Evolutionary conservation across 2,329 filamentous ascomycete genomes (phyloP).

Genomic region (Diaporthe sp.): DNA sequence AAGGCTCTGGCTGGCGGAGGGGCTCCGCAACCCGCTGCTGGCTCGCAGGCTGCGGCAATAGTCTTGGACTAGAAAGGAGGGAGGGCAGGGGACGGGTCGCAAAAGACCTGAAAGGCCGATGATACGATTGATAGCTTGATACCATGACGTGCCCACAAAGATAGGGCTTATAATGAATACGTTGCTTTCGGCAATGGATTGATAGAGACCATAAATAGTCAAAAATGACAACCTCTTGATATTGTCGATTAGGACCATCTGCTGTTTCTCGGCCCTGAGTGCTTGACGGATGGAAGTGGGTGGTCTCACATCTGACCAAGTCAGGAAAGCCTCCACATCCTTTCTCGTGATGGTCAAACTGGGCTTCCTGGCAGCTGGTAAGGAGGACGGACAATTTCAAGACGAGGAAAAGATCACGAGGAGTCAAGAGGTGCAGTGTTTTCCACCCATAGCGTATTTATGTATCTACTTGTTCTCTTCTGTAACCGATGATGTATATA

Average conservation of each 20-base stretch:
- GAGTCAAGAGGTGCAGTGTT: not conserved
- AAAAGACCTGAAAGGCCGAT: not conserved
- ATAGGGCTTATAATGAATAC: constrained; percentile 35
- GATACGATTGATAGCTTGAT: constrained; percentile 37
- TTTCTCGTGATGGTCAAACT: not conserved
- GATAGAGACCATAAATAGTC: not conserved
- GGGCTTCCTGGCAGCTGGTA: not conserved
- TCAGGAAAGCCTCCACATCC: not conserved
- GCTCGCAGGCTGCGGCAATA: constrained; percentile 35
- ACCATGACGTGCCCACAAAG: constrained; percentile 29
- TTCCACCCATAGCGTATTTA: constrained; percentile 24
- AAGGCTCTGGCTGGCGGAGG: constrained; percentile 46
- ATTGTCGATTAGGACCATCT: not conserved
- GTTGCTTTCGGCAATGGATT: constrained; percentile 25
- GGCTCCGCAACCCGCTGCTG: constrained; percentile 10
- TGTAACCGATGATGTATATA: constrained; percentile 25
- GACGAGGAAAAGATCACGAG: not conserved
- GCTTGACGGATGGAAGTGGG: not conserved
- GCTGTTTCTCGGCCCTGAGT: not conserved
- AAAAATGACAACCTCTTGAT: constrained; percentile 16
- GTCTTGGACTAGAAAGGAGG: constrained; percentile 33
- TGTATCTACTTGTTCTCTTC: not conserved
- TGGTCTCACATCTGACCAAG: not conserved
- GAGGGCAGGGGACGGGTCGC: not conserved
- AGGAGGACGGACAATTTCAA: not conserved